Evolutionary conservation across 371 early-diverging fungal genomes (phyloP), one percentile per base, ranked within the genome.

Genomic region (Zychaea mexicana): DNA sequence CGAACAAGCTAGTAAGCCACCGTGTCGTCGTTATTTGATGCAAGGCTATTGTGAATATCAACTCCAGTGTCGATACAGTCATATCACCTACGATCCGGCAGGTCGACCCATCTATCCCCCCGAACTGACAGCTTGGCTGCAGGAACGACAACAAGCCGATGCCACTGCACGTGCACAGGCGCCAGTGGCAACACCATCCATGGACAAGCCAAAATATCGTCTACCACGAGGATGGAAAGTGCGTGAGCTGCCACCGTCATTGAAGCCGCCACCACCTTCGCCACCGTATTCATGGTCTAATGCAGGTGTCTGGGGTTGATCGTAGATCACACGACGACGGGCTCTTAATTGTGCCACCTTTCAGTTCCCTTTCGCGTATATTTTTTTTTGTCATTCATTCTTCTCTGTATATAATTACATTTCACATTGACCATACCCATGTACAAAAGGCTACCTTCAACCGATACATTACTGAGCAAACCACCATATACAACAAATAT

Each of bases 141-240:
- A 77, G 19, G 57, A 64, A 10, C 65, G 65, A 55, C 28, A 36
- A 21, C 26, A n/a, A 19, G 52, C 52, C 17, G 28, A 36, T 0
- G 17, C 32, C n/a, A 13, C 64, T 57, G 21, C 57, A 33, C 12
- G 49, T 42, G 2, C 38, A 61, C 27, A 45, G 62, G 45, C 57
- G 33, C 28, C 62, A 49, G 38, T 61, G 10, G 38, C 38, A 33
- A 21, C 31, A 38, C 22, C 21, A 45, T 26, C 27, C 21, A 5
- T 49, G 56, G 19, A 49, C n/a, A 32, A 26, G 9, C 24, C 33
- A 42, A 56, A 70, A 26, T 75, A 75, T 57, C 54, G 62, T 30
- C 36, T 81, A 30, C 82, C 82, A 0, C 21, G 66, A 19, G 75
- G 78, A 13, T 81, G 82, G 82, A 76, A 78, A 58, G 61, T 74